Evolutionary conservation across 2,329 filamentous ascomycete species (phyloP), one percentile per base, ranked within the genome.

Genomic region (Nigrospora oryzae): DNA sequence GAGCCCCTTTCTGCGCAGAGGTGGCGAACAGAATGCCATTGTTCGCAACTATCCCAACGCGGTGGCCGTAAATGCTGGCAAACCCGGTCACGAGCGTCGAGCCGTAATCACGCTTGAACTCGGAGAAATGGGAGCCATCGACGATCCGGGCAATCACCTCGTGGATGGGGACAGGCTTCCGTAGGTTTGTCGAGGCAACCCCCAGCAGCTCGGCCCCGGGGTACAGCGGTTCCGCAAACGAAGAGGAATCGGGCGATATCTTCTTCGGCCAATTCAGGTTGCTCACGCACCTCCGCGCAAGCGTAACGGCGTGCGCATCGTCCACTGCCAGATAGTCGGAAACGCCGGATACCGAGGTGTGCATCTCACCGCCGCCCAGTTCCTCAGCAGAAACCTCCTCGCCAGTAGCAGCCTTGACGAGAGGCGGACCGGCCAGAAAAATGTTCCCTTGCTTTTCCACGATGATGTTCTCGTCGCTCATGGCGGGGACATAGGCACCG

Each of bases 381-480:
- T 95, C 89, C 64, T 98, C 91, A 8, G 88, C 87, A 37, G 80
- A 88, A 45, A 97, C 89, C 30, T 87, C 83, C 66, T 98, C 91
- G 12, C 91, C 93, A 0, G 93, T 98, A 11, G 91, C 91, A 10
- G 93, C 93, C 68, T 96, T 95, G 51, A 98, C 93, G 1, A 98
- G 74, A 0, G 93, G 91, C 15, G 91, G 91, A 0, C 91, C 93
- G 1, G 91, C 91, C 2, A 98, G 79, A 71, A 97, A 98, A 61
- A 98, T 95, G 54, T 95, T 90, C n/a, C 91, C 91, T 63, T 96
- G 90, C 43, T 90, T 85, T 59, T 89, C 82, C 35, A 97, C 93
- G 52, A 98, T 97, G 64, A 98, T 96, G 61, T 82, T 89, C 73
- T 97, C 93, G 62, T 97, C 93, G 49, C 86, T 91, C 91, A 98